Conservation (phyloP, 352 stramenopile species). For the Paralagenidium karlingii region DNA sequence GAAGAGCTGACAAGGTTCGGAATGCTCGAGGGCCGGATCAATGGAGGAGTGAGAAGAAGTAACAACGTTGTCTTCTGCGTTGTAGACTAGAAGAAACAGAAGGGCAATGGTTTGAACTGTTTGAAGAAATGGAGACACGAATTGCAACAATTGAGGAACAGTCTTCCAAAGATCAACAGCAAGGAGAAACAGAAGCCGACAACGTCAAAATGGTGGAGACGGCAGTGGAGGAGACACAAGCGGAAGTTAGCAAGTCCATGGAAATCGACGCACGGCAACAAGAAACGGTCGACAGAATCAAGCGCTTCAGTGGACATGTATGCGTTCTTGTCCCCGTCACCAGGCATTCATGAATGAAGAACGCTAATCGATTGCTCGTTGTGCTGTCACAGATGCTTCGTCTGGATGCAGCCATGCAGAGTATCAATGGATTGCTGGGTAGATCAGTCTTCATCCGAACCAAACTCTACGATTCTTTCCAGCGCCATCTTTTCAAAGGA, state of each 20-base stretch:
- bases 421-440: no score
- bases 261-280: conserved; percentile 31
- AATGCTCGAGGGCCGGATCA: background rate
- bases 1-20: conserved; percentile 23
- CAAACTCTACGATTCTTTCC: no score
- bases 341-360: no score
- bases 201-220: conserved; percentile 1
- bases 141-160: conserved; percentile 10
- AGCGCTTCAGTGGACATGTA: no score
- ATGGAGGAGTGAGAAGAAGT: background rate
- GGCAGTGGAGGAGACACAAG: conserved; percentile 1
- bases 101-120: conserved; percentile 37
- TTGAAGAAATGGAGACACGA: conserved; percentile 18
- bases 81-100: conserved; percentile 34
- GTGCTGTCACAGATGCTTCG: no score
- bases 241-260: conserved; percentile 13
- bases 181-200: conserved; percentile 1
- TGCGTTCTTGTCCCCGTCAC: no score
- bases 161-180: conserved; percentile 4
- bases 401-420: no score
- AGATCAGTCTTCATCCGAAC: no score
- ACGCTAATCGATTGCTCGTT: no score
- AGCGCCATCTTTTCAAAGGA: no score
- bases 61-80: background rate
- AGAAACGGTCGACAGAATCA: conserved; percentile 26